Evolutionary conservation across 805 yeast genomes (phyloP), one percentile per base, ranked within the genome.

Genomic region (Candida ulmi): DNA sequence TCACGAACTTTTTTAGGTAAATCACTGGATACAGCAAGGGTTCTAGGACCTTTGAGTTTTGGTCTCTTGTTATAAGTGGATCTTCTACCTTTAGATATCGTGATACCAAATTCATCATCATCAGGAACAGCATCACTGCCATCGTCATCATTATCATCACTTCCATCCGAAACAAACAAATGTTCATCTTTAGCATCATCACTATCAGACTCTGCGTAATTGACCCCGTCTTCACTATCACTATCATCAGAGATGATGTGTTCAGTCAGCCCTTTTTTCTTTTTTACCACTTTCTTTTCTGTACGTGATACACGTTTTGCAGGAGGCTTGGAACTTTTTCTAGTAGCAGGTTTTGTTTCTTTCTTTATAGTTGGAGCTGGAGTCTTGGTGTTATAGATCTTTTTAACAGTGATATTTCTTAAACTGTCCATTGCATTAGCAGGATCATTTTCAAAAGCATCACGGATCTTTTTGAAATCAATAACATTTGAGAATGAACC

Each of bases 21-120:
- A n/a, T 15, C 31, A 6, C 11, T 28, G 9, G 26, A n/a, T 6
- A 28, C 18, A 11, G 39, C 44, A 6, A 44, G 17, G 3, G 53
- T 45, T 33, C 41, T 46, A 25, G 55, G 55, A 13, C 51, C 55
- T 61, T 47, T 36, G 51, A 58, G 17, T 52, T 42, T 47, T 54
- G 56, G 35, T 47, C 59, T 28, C 51, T 45, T 30, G 50, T 43
- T 49, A 37, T 52, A 39, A 34, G 52, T 50, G 13, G 57, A 49
- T 42, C 52, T 51, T 19, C 60, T 55, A 54, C 34, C 52, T 55
- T 41, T 51, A 40, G 43, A 50, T 60, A 33, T 6, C n/a, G 39
- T 47, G 9, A 33, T 45, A 30, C 41, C 47, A 21, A 18, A 54
- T n/a, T 40, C 45, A 23, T 35, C 44, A 24, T 44, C 52, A n/a